Base-by-base conservation (phyloP, 1,139 yeast species). In the Sugiyamaella novakii region DNA sequence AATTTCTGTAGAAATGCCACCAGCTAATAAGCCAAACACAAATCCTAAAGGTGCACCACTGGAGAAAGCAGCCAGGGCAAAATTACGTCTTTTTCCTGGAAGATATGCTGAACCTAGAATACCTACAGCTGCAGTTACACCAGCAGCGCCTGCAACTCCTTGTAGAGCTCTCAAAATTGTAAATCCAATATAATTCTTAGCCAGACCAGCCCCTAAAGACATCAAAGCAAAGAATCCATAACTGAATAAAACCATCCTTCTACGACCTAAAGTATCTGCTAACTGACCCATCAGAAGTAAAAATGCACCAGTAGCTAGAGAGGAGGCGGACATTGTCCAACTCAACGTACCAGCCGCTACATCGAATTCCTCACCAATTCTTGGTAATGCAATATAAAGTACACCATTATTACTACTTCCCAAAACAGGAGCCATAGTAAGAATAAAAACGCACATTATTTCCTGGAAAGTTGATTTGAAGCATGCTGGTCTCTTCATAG, bases 11-110 rank as follows among this genome's bases (percentile, higher is more conserved):
- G 75, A 70, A 17, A 75, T 67, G 41, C 77, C 79, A 8, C 76
- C 76, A 19, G 67, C 54, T 21, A 75, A 56, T 27, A 66, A 62
- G 0, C 78, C 78, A 12, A 60, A 47, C 1, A 73, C 71, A 45
- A 69, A 71, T 14, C 79, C 79, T 5, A 72, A 56, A 1, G 79
- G 79, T 0, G 78, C 76, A 1, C 78, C 78, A 1, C 74, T 73
- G 3, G 74, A 61, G 54, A 73, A 73, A 14, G 70, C 62, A 24
- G 77, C 74, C 68, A 74, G 59, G 5, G 63, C 77, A 53, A 65
- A 58, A 54, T 75, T 75, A 53, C 73, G 71, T 36, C 78, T 57
- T 41, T 57, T 57, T 10, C 65, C 57, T 0, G 75, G 70, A 31
- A 59, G 58, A 52, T 75, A 75, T 3, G 65, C 63, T 2, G 73